Evolutionary conservation across 1,284 basidiomycete species (phyloP).

Genomic region (Boletus calvinii): DNA sequence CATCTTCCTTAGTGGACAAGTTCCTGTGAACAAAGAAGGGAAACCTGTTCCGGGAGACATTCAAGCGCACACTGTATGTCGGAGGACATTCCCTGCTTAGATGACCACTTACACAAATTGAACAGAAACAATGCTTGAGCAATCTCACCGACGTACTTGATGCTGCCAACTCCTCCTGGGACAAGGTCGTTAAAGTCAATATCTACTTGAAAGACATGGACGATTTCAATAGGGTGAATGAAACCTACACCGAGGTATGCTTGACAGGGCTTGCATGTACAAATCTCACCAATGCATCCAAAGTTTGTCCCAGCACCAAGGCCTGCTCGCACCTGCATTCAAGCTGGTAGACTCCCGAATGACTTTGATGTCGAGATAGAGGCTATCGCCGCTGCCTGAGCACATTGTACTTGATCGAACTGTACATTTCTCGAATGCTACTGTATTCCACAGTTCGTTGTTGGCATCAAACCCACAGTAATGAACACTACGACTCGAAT

Average conservation of each 20-base stretch:
- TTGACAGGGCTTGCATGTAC: neutral
- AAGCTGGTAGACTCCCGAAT: constrained; percentile 72
- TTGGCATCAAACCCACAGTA: neutral
- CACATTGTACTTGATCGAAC: neutral
- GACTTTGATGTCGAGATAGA: constrained; percentile 82
- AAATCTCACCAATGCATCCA: constrained; percentile 1
- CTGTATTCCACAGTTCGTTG: neutral
- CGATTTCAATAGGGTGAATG: constrained; percentile 55
- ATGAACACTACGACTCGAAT: constrained; percentile 2
- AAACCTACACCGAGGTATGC: constrained; percentile 51
- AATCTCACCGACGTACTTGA: constrained; percentile 53
- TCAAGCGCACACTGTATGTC: constrained; percentile 54
- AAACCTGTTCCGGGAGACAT: constrained; percentile 52
- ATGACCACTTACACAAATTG: neutral
- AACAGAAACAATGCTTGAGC: constrained; percentile 53
- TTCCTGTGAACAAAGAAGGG: constrained; percentile 47
- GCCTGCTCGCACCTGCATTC: constrained; percentile 78
- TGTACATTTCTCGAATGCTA: neutral
- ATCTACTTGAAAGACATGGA: constrained; percentile 60
- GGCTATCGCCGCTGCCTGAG: constrained; percentile 53
- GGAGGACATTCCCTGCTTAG: neutral
- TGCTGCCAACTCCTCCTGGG: constrained; percentile 55
- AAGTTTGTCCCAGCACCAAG: constrained; percentile 59
- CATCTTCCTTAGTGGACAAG: constrained; percentile 60
- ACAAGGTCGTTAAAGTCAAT: constrained; percentile 53